phyloP scores from a whole-genome alignment of 164 flowering plant genomes.

The Saururus chinensis region DNA sequence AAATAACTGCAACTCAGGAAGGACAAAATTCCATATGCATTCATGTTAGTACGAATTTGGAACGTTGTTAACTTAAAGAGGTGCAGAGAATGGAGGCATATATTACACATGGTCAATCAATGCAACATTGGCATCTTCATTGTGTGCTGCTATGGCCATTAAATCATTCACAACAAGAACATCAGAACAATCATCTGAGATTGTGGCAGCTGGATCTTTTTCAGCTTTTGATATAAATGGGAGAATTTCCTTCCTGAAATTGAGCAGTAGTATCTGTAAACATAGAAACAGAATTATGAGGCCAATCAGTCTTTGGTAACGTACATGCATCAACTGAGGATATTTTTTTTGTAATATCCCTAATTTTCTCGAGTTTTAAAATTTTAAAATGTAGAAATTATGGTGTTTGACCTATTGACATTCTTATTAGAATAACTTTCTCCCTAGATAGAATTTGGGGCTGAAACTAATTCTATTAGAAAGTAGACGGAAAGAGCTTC shows the following conservation, averaged over 20 bases:
- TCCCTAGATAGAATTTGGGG: too few species aligned
- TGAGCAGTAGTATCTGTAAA: constrained; percentile 50
- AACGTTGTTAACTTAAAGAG: too few species aligned
- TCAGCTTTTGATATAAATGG: constrained; percentile 44
- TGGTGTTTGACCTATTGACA: too few species aligned
- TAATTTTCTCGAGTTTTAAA: too few species aligned
- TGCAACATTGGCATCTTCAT: constrained; percentile 78
- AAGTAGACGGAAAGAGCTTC: too few species aligned
- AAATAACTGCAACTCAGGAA: constrained; percentile 46
- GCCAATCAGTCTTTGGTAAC: not conserved
- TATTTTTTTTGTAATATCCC: not conserved
- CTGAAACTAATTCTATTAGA: too few species aligned
- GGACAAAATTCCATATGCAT: not conserved
- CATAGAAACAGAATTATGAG: not conserved
- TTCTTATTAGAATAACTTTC: too few species aligned
- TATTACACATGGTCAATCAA: constrained; percentile 25
- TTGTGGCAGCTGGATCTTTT: constrained; percentile 8
- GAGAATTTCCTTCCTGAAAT: constrained; percentile 80
- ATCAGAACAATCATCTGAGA: constrained; percentile 60
- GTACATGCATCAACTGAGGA: not conserved
- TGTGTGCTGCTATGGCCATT: constrained; percentile 74
- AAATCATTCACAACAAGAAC: constrained; percentile 50
- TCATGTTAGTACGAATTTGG: not conserved
- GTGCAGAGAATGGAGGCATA: not conserved
- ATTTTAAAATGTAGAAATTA: too few species aligned